Conservation (phyloP, 768 basidiomycete species). For the Mycena leptocephala region DNA sequence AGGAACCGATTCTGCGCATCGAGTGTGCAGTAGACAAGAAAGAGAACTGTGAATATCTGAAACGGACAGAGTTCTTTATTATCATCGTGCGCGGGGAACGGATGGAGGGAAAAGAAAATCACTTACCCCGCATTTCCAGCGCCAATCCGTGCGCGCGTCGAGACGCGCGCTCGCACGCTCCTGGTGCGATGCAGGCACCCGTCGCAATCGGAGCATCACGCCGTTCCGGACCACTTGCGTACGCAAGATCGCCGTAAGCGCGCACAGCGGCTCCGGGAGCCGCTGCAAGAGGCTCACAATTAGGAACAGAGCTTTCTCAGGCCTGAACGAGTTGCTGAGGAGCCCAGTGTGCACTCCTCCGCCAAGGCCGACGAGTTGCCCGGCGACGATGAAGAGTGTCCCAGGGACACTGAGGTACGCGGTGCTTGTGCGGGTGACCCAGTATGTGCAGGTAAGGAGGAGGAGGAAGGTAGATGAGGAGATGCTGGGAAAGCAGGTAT, state of each 20-base stretch:
- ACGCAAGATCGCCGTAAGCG: not conserved
- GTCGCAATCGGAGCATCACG: not conserved
- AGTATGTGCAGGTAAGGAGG: not conserved
- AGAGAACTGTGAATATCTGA: too few relatives aligned
- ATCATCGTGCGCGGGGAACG: too few relatives aligned
- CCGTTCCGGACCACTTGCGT: not conserved
- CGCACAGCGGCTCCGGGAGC: not conserved
- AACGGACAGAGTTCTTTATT: too few relatives aligned
- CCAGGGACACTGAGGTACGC: constrained; percentile 3
- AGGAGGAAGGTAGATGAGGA: not conserved
- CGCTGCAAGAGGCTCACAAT: too few relatives aligned
- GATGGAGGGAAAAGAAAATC: too few relatives aligned
- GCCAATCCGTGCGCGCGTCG: constrained; percentile 11
- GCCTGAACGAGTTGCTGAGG: not conserved
- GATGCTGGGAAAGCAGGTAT: not conserved
- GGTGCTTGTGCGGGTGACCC: not conserved
- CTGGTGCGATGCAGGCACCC: constrained; percentile 4
- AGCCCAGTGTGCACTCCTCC: too few relatives aligned
- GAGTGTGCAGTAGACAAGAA: too few relatives aligned
- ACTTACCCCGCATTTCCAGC: constrained; percentile 8
- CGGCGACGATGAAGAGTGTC: not conserved
- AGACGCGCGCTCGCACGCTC: constrained; percentile 1
- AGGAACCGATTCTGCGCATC: not conserved
- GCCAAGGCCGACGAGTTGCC: not conserved
- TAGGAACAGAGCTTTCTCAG: not conserved